Evolutionary conservation across 768 basidiomycete genomes (phyloP), one percentile per base, ranked within the genome.

Genomic region (Trametes gibbosa): DNA sequence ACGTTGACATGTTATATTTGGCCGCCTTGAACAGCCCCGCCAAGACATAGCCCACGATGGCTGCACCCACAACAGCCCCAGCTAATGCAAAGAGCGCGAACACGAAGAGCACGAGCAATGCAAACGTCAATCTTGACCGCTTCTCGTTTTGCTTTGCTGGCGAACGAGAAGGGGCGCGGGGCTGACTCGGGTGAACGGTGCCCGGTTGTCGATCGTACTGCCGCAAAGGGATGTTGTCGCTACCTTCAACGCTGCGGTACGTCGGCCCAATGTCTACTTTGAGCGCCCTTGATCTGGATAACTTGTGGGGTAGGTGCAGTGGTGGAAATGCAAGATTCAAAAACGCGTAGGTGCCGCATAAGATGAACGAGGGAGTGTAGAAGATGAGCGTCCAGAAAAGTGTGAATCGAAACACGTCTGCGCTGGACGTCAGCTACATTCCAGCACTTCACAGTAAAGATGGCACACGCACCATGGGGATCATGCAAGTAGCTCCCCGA

Each of bases 351-450:
- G 61, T 50, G 6, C 79, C 78, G 56, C 75, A 73, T 34, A 77
- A 35, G 29, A 74, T 58, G 56, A 74, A 79, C 41, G 75, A 66
- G 0, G 79, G 79, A n/a, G 69, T 69, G 65, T 79, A 74, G 62
- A 80, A 76, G 25, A 80, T 68, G n/a, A 80, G 55, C 1, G 76
- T 77, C 79, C 79, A 80, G 63, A 78, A 80, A 12, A 81, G 70
- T 10, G 78, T 80, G 68, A 80, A 80, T 13, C 63, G 69, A 64
- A 78, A 80, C 45, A 81, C 62, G 43, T 77, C 79, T 80, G 27
- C 2, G 32, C 32, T 10, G 10, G 2, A 32, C 25, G 34, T 56
- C 47, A 41, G 25, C 17, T 19, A 45, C 35, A n/a, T 43, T n/a
- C 35, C 45, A 19, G 9, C 29, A 17, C 9, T 21, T 23, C 23